A percentile compares a stretch with the other conserved stretches of the same genome.
These are phyloP conservation scores for Eutypa lata DNA, from an alignment of 2,329 filamentous ascomycete genomes.

Conservation along the genomic window DNA sequence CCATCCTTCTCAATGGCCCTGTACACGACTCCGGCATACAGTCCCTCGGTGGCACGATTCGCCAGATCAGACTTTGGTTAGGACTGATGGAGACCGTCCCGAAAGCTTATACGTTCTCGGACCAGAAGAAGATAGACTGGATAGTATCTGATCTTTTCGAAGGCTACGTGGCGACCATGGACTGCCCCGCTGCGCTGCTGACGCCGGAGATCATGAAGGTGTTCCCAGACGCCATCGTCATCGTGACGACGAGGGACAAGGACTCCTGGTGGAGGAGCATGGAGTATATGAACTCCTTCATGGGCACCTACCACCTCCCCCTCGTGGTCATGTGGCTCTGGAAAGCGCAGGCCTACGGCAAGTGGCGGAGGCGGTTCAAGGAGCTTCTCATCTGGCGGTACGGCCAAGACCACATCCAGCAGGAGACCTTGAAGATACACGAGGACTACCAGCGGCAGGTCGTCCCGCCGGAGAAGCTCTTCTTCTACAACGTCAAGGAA, in stretches of 20 bases:
- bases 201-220: conserved; percentile 44
- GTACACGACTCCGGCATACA: conserved; percentile 34
- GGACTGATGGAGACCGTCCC: conserved; percentile 32
- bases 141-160: conserved; percentile 32
- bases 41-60: conserved; percentile 31
- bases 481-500: conserved; percentile 33
- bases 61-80: conserved; percentile 32
- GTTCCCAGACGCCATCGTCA: conserved; percentile 47
- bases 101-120: conserved; percentile 23
- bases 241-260: conserved; percentile 39
- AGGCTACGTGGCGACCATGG: conserved; percentile 36
- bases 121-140: conserved; percentile 33
- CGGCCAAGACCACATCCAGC: conserved; percentile 26
- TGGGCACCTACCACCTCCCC: conserved; percentile 31
- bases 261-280: conserved; percentile 36
- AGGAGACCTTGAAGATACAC: conserved; percentile 26
- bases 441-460: conserved; percentile 29
- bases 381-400: conserved; percentile 29
- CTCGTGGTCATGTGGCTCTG: conserved; percentile 30
- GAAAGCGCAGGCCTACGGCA: conserved; percentile 29
- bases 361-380: conserved; percentile 28
- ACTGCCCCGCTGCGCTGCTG: conserved; percentile 40
- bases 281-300: conserved; percentile 28
- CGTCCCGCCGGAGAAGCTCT: conserved; percentile 31
- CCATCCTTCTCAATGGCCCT: conserved; percentile 31